A percentile compares a stretch with the other conserved stretches of the same genome.
These are phyloP conservation scores for Salvia sclarea DNA, from an alignment of 305 asterid genomes.

Conservation along the genomic window DNA sequence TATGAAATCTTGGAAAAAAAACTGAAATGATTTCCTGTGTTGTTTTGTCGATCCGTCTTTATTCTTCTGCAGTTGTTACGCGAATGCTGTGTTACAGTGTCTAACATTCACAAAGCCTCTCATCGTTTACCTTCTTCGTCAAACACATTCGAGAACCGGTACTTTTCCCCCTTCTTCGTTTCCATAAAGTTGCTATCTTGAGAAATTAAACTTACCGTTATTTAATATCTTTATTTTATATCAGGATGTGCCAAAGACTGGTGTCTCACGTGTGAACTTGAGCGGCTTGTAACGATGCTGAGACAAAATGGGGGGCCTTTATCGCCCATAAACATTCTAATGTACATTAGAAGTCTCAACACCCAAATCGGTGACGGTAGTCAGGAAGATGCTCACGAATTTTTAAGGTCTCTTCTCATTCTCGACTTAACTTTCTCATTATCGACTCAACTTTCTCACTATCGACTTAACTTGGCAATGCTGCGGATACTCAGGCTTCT, in stretches of 20 bases:
- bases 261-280: conserved; percentile 92
- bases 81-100: conserved; percentile 92
- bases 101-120: conserved; percentile 84
- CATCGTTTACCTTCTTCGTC: conserved; percentile 61
- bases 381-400: conserved; percentile 95
- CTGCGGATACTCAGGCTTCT: conserved; percentile 54
- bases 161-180: conserved; percentile 23
- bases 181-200: background rate
- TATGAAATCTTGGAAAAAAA: background rate
- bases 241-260: conserved; percentile 75
- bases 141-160: conserved; percentile 81
- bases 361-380: conserved; percentile 85
- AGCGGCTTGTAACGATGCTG: conserved; percentile 58
- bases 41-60: conserved; percentile 2
- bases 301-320: conserved; percentile 68
- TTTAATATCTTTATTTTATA: conserved; percentile 22
- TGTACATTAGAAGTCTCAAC: conserved; percentile 64
- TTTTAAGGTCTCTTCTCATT: conserved; percentile 56
- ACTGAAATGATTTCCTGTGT: background rate
- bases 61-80: conserved; percentile 73
- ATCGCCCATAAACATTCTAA: conserved; percentile 66
- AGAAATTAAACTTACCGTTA: background rate
- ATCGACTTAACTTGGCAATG: background rate
- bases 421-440: background rate
- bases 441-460: background rate